phyloP scores from a whole-genome alignment of 768 basidiomycete genomes.

The Xanthoconium purpureum region DNA sequence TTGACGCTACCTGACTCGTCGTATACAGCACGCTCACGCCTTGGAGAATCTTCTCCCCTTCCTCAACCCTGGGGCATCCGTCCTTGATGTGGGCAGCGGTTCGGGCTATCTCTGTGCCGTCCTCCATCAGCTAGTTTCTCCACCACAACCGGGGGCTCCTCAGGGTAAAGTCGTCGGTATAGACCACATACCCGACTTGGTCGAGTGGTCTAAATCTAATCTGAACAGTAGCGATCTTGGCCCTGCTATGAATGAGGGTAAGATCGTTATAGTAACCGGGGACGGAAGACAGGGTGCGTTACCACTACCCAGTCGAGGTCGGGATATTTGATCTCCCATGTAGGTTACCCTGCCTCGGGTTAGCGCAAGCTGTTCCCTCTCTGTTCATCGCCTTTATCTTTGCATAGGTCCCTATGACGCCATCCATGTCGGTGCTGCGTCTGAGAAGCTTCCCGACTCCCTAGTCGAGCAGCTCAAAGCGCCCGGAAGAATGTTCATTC shows the following conservation, averaged over 20 bases:
- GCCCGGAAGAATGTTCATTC: constrained; percentile 89
- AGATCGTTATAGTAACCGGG: constrained; percentile 64
- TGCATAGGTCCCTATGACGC: constrained; percentile 67
- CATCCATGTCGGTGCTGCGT: constrained; percentile 94
- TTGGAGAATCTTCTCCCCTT: constrained; percentile 71
- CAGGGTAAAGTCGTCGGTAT: constrained; percentile 77
- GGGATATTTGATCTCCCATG: neutral
- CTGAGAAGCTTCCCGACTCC: constrained; percentile 63
- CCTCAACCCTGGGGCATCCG: constrained; percentile 64
- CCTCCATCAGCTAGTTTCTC: constrained; percentile 65
- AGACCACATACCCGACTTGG: constrained; percentile 83
- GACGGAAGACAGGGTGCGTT: constrained; percentile 75
- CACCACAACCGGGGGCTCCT: constrained; percentile 9
- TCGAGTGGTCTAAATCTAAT: constrained; percentile 67
- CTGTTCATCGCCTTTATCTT: neutral
- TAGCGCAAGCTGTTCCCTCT: constrained; percentile 1
- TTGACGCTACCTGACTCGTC: neutral
- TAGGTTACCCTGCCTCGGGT: constrained; percentile 39
- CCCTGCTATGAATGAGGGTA: constrained; percentile 46
- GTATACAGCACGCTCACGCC: constrained; percentile 81
- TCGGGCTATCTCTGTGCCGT: constrained; percentile 87
- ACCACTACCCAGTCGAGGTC: neutral
- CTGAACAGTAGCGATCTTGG: constrained; percentile 64
- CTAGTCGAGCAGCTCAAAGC: constrained; percentile 76
- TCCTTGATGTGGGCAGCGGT: constrained; percentile 89